A percentile compares a stretch with the other conserved stretches of the same genome.
Conservation (phyloP, 768 basidiomycete genomes). For the Dioszegia hungarica region DNA sequence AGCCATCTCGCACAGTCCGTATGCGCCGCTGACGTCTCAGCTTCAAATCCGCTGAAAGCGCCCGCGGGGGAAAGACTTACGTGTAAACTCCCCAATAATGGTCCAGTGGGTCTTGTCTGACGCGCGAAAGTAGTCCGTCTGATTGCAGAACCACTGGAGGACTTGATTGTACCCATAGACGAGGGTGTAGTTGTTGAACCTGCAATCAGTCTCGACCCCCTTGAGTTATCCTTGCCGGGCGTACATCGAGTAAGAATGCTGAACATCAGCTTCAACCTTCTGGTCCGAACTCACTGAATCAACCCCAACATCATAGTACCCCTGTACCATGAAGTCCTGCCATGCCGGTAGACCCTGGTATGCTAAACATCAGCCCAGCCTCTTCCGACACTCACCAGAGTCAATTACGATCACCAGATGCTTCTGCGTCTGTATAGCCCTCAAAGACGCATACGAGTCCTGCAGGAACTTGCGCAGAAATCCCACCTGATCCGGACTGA, state of each 20-base stretch:
- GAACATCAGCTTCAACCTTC: neutral
- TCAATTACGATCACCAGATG: constrained; percentile 1
- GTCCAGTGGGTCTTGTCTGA: constrained; percentile 64
- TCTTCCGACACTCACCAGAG: constrained; percentile 5
- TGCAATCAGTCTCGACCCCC: constrained; percentile 10
- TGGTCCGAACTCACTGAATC: constrained; percentile 38
- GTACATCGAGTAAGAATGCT: constrained; percentile 47
- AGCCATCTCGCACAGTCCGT: constrained; percentile 64
- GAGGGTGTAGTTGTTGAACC: constrained; percentile 30
- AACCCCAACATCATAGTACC: constrained; percentile 35
- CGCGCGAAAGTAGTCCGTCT: constrained; percentile 17
- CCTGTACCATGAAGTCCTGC: constrained; percentile 37
- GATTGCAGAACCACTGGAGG: constrained; percentile 36
- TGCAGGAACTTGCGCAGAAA: constrained; percentile 33
- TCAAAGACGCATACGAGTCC: constrained; percentile 22
- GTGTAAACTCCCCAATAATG: constrained; percentile 82
- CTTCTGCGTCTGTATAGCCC: constrained; percentile 10
- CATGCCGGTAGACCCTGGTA: constrained; percentile 40
- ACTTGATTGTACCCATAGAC: constrained; percentile 37
- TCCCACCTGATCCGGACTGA: constrained; percentile 18
- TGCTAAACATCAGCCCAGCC: constrained; percentile 31
- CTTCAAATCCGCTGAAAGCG: too few relatives aligned
- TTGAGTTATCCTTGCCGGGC: too few relatives aligned
- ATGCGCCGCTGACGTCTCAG: constrained; percentile 24
- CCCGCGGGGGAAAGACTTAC: constrained; percentile 24